Evolutionary conservation across 108 stramenopile species (phyloP), one percentile per base, ranked within the genome.

Genomic region (Fistulifera pelliculosa): DNA sequence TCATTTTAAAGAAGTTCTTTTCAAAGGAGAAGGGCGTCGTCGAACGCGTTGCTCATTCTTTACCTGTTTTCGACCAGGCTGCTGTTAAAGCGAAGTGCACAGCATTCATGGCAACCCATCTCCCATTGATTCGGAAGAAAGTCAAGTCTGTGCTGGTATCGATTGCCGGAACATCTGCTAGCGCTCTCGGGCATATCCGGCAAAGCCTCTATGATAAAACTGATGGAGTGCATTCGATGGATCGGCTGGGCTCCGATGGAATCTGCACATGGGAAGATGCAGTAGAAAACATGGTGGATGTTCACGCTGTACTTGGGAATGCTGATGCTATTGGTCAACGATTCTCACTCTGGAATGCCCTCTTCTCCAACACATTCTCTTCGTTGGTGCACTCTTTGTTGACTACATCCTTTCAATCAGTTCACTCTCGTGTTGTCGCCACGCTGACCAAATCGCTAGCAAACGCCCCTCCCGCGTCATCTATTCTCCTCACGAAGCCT

Each of bases 161-260:
- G 12, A 89, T 93, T 64, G 90, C 90, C 13, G 90, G 90, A 2
- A 89, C 91, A 0, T 87, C 91, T 11, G 87, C 91, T 18, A 73
- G 78, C 23, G 78, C 80, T 10, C 61, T 93, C 31, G 91, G 87
- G 49, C 76, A 85, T 17, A 93, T 93, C 51, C 80, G 91, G 4
- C 91, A 93, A 58, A 74, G 79, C 0, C 55, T 93, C 35, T 93
- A 89, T 55, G 91, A 93, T 57, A 88, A 85, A 44, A 93, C 91
- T 1, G 85, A 88, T 53, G 91, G 91, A 1, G 57, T 65, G 10
- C 84, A 92, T 47, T 38, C 38, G 14, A 58, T 87, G 41, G 62
- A 74, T 50, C 52, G 40, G 11, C 31, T 35, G 8, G 31, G 6
- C 31, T 35, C 31, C 3, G 71, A 70, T 41, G 78, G 77, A 5